phyloP scores from a whole-genome alignment of 176 grass and related monocot genomes.

The Raddia distichophylla region DNA sequence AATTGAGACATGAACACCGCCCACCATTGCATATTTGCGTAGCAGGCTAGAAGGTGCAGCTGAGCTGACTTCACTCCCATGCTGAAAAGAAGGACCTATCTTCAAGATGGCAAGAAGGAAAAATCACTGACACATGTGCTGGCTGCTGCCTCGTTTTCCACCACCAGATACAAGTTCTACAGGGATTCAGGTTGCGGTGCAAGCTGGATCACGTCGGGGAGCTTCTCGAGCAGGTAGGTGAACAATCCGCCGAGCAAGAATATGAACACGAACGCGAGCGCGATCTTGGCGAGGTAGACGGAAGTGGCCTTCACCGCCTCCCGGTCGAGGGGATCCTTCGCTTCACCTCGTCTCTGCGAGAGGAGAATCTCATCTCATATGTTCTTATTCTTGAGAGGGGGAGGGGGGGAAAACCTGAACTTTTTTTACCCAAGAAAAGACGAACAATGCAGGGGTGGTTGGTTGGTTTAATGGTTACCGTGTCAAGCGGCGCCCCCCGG shows the following conservation, averaged over 20 bases:
- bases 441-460: neutral
- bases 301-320: neutral
- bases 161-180: constrained; percentile 11
- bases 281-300: constrained; percentile 63
- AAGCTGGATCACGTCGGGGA: constrained; percentile 55
- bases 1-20: neutral
- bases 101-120: neutral
- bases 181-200: neutral
- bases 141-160: neutral
- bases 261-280: constrained; percentile 69
- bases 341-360: constrained; percentile 14
- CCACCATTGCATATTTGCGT: neutral
- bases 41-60: neutral
- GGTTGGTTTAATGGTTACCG: neutral
- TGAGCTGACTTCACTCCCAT: neutral
- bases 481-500: neutral
- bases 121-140: neutral
- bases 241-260: constrained; percentile 76
- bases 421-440: neutral
- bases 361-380: neutral
- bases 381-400: neutral
- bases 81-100: neutral
- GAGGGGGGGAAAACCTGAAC: neutral
- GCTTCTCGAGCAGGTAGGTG: constrained; percentile 66
- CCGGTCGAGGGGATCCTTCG: constrained; percentile 19